Evolutionary conservation across 805 yeast species (phyloP), one percentile per base, ranked within the genome.

Genomic region (Kluyveromyces lactis): DNA sequence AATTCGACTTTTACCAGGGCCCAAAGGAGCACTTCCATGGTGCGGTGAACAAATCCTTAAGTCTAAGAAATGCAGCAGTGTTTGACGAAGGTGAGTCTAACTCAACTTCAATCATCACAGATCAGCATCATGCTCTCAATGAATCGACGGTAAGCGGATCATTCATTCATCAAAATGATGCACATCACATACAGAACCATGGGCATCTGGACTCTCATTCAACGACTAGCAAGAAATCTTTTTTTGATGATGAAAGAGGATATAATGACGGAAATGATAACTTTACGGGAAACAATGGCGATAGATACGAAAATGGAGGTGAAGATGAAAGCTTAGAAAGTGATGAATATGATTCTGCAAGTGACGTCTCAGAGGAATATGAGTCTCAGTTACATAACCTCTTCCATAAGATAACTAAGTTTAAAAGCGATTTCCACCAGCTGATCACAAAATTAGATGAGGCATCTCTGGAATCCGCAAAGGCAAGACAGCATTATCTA

Each of bases 1-100:
- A 45, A 33, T 54, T 54, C 34, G 59, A 54, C 39, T 54, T 54
- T 32, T 53, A 50, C 15, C 18, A 19, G 6, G 36, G 18, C 27
- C 18, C 28, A 7, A n/a, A 33, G n/a, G 36, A 5, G 3, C 12
- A 33, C 15, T 5, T 13, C 28, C 36, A 23, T 13, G 33, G 18
- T 41, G 43, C 45, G 9, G 37, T 43, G 24, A 40, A 44, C 24
- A 40, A 33, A 39, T 42, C 42, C 19, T 31, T 40, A 30, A 37
- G 44, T 15, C 40, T 35, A 26, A 19, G 24, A 18, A 13, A 19
- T 15, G n/a, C 24, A 21, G 24, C 24, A 6, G 24, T 21, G 24
- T 21, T 21, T 21, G 24, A 21, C 24, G 24, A 21, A 6, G 8
- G 9, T 9, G 24, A 21, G 8, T 21, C 24, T 9, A 21, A 21